These are phyloP conservation scores for Brettanomyces bruxellensis DNA, from an alignment of 805 yeast genomes.

Conservation along the genomic window DNA sequence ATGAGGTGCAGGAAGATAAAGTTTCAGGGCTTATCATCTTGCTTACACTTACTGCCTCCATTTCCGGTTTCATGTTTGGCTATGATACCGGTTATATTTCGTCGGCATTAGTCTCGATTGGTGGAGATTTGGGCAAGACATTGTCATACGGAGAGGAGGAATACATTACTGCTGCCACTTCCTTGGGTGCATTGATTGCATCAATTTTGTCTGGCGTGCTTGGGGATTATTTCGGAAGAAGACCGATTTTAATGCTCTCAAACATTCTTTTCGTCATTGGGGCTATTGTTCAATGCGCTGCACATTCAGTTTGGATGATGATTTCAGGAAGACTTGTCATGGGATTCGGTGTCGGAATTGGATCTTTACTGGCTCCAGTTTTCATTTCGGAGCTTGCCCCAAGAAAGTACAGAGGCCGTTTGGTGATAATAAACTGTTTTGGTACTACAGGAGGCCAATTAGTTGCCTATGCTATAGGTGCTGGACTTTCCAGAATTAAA, in stretches of 20 bases:
- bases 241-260: slow-evolving; percentile 73
- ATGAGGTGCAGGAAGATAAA: slow-evolving; percentile 37
- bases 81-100: slow-evolving; percentile 97
- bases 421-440: slow-evolving; percentile 80
- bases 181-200: slow-evolving; percentile 83
- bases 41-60: slow-evolving; percentile 69
- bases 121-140: slow-evolving; percentile 56
- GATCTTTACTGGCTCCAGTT: slow-evolving; percentile 88
- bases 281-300: slow-evolving; percentile 73
- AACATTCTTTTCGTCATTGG: slow-evolving; percentile 79
- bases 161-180: slow-evolving; percentile 88
- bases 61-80: slow-evolving; percentile 95
- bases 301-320: slow-evolving; percentile 84
- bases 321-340: slow-evolving; percentile 82
- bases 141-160: slow-evolving; percentile 78
- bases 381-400: slow-evolving; percentile 93
- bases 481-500: slow-evolving; percentile 61
- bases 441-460: slow-evolving; percentile 93
- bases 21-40: slow-evolving; percentile 58
- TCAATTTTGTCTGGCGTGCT: slow-evolving; percentile 69
- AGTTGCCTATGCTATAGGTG: slow-evolving; percentile 88
- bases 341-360: slow-evolving; percentile 96
- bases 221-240: slow-evolving; percentile 83
- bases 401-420: slow-evolving; percentile 79
- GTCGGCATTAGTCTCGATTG: slow-evolving; percentile 80